Conservation (phyloP, 2,329 filamentous ascomycete species). For the Fusarium robinianum region DNA sequence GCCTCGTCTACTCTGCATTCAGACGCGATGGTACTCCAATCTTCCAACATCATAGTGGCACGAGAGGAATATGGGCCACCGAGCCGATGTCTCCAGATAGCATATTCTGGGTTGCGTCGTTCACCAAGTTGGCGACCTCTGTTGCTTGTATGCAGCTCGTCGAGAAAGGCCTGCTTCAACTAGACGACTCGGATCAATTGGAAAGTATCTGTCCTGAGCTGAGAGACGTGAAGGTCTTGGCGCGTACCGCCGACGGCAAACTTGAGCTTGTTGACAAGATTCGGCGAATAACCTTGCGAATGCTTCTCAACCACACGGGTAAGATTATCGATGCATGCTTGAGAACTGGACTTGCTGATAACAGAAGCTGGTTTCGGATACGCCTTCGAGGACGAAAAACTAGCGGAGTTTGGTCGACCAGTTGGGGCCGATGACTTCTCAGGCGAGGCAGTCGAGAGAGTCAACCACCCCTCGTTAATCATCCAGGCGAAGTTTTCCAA, state of each 20-base stretch:
- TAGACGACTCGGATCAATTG: conserved; percentile 3
- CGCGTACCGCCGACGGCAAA: not conserved
- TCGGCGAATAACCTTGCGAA: conserved; percentile 2
- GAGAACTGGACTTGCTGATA: not conserved
- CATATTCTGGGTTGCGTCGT: conserved; percentile 4
- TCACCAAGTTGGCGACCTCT: conserved; percentile 3
- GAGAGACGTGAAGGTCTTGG: conserved; percentile 5
- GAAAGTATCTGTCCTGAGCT: conserved; percentile 3
- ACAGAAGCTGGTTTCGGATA: conserved; percentile 10
- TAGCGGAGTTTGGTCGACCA: conserved; percentile 4
- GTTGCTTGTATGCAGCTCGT: conserved; percentile 9
- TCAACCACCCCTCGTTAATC: conserved; percentile 7
- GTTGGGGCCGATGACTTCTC: conserved; percentile 10
- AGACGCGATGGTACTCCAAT: no score
- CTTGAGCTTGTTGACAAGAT: not conserved
- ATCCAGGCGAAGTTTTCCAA: conserved; percentile 16
- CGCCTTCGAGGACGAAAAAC: conserved; percentile 8
- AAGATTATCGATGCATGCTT: not conserved
- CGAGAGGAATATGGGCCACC: no score
- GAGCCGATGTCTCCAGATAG: not conserved
- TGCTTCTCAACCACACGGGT: conserved; percentile 12
- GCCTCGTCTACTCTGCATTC: conserved; percentile 1
- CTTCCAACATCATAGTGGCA: no score
- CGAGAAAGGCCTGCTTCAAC: not conserved
- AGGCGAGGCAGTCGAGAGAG: not conserved